These are phyloP conservation scores for Durusdinium trenchii DNA, from an alignment of 73 alveolate genomes.

Conservation along the genomic window DNA sequence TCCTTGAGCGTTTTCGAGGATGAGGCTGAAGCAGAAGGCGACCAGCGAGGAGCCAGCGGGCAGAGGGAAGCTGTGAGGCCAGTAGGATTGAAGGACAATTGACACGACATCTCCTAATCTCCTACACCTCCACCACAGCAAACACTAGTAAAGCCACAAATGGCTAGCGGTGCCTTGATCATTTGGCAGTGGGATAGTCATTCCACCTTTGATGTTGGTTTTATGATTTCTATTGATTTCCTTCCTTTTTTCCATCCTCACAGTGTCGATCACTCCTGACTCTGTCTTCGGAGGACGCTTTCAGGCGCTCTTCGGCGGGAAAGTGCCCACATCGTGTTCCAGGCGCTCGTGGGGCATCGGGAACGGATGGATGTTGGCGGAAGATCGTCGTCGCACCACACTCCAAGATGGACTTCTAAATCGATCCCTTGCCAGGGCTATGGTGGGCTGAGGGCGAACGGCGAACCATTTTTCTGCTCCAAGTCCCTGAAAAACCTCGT, in stretches of 20 bases:
- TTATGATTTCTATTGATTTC: neutral
- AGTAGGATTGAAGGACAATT: neutral
- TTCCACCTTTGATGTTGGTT: neutral
- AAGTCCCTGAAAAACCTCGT: too few species aligned
- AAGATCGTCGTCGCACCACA: neutral
- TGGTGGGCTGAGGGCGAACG: too few species aligned
- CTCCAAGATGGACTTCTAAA: too few species aligned
- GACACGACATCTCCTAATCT: too few species aligned
- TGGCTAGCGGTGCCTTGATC: too few species aligned
- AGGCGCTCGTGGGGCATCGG: too few species aligned
- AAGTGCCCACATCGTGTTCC: slow-evolving; percentile 61
- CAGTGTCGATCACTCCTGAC: neutral
- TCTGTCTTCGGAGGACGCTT: slow-evolving; percentile 10
- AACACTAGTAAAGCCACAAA: too few species aligned
- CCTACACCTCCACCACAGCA: too few species aligned
- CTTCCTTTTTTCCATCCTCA: neutral
- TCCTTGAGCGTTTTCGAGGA: neutral
- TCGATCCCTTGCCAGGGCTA: too few species aligned
- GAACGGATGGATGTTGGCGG: neutral
- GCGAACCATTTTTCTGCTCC: too few species aligned
- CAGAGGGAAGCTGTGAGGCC: neutral
- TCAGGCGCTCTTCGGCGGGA: slow-evolving; percentile 86
- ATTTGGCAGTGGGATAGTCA: too few species aligned
- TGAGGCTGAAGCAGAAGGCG: slow-evolving; percentile 92
- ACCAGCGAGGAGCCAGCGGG: slow-evolving; percentile 48